A percentile compares a stretch with the other conserved stretches of the same genome.
Evolutionary conservation across 352 stramenopile species (phyloP).

Genomic region (Phytophthora europaea): DNA sequence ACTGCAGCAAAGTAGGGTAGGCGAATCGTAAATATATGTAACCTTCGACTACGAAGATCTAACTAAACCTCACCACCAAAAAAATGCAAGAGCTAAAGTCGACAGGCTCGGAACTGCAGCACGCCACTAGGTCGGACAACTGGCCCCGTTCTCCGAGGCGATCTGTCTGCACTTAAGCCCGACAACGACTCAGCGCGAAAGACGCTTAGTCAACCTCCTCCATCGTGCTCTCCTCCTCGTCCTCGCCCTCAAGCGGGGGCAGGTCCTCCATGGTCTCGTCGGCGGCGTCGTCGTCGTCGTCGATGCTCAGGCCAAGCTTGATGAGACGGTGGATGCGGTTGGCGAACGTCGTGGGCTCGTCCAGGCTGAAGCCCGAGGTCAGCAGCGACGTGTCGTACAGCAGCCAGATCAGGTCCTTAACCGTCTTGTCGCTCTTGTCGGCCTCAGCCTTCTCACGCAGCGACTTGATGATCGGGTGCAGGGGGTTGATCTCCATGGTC

Average conservation of each 20-base stretch:
- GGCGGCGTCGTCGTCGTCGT: slow-evolving; percentile 97
- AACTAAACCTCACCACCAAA: slow-evolving; percentile 55
- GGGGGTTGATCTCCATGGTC: slow-evolving; percentile 99
- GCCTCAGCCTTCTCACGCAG: slow-evolving; percentile 98
- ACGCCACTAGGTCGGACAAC: slow-evolving; percentile 4
- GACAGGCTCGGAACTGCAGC: background rate
- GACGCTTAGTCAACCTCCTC: slow-evolving; percentile 98
- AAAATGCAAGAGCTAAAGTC: slow-evolving; percentile 43
- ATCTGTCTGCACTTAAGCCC: slow-evolving; percentile 10
- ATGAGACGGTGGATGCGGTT: slow-evolving; percentile 99
- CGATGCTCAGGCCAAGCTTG: slow-evolving; percentile 99
- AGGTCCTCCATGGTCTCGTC: slow-evolving; percentile 98
- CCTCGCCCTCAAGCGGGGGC: slow-evolving; percentile 96
- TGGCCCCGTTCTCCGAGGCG: background rate
- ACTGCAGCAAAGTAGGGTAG: slow-evolving; percentile 24
- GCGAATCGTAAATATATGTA: slow-evolving; percentile 76
- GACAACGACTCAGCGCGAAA: slow-evolving; percentile 17
- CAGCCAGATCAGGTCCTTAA: slow-evolving; percentile 99
- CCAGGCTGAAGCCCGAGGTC: slow-evolving; percentile 99
- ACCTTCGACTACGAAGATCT: slow-evolving; percentile 61
- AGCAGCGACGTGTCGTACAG: slow-evolving; percentile 99
- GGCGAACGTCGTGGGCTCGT: slow-evolving; percentile 99
- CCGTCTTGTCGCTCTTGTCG: slow-evolving; percentile 99
- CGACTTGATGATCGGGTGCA: slow-evolving; percentile 99
- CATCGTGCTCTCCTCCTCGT: slow-evolving; percentile 98